These are phyloP conservation scores for Endocarpon pusillum DNA, from an alignment of 495 filamentous ascomycete species.

Conservation along the genomic window DNA sequence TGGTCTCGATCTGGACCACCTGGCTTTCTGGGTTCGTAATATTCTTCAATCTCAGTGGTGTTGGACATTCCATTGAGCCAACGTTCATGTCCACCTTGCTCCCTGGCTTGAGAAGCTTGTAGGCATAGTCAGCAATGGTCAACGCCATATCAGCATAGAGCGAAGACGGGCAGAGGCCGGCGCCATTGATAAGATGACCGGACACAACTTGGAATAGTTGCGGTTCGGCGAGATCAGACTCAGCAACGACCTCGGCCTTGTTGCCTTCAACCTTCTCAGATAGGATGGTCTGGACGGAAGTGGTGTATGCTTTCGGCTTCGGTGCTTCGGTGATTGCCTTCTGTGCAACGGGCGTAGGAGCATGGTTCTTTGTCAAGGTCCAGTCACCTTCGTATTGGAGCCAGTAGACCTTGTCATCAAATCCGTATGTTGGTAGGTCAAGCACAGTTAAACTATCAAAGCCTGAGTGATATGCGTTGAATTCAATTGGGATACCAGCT, in stretches of 20 bases:
- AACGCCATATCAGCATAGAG: slow-evolving; percentile 33
- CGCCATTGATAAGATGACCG: slow-evolving; percentile 40
- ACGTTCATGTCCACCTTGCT: slow-evolving; percentile 12
- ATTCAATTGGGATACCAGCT: slow-evolving; percentile 41
- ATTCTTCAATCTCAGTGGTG: slow-evolving; percentile 21
- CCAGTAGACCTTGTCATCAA: slow-evolving; percentile 55
- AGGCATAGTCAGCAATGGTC: slow-evolving; percentile 28
- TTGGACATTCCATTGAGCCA: slow-evolving; percentile 22
- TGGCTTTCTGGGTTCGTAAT: slow-evolving; percentile 18
- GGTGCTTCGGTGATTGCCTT: slow-evolving; percentile 19
- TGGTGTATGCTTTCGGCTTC: not conserved
- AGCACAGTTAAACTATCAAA: slow-evolving; percentile 20
- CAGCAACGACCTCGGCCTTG: not conserved
- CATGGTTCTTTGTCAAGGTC: slow-evolving; percentile 14
- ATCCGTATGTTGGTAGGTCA: slow-evolving; percentile 46
- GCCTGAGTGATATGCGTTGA: slow-evolving; percentile 25
- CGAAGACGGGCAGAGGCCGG: slow-evolving; percentile 34
- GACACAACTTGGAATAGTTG: not conserved
- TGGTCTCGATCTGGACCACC: slow-evolving; percentile 23
- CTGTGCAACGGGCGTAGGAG: slow-evolving; percentile 9
- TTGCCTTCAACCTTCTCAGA: slow-evolving; percentile 1
- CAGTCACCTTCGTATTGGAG: slow-evolving; percentile 35
- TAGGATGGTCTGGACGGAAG: slow-evolving; percentile 1
- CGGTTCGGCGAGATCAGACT: not conserved
- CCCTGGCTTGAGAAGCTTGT: slow-evolving; percentile 22